Evolutionary conservation across 2,329 filamentous ascomycete genomes (phyloP), one percentile per base, ranked within the genome.

Genomic region (Rhinocladiella similis): DNA sequence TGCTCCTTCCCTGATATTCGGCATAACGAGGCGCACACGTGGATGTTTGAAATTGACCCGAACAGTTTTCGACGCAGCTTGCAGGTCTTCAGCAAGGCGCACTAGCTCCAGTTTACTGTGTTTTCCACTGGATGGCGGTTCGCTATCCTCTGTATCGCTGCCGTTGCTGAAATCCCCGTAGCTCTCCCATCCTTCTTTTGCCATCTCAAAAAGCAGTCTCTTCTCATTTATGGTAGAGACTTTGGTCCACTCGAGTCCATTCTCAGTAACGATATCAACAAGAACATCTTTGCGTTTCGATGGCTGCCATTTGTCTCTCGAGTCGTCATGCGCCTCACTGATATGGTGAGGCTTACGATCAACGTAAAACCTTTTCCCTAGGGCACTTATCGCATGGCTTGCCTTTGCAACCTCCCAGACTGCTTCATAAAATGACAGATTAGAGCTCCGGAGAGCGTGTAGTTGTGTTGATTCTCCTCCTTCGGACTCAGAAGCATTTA

Each of bases 171-270:
- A 80, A 53, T 73, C 75, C 6, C 51, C 57, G 41, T 65, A 63
- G 10, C 60, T 70, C 62, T 83, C 81, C 80, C 84, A 87, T 10
- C 86, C 85, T 56, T 85, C 79, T 68, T 88, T 87, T 3, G 87
- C 86, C 61, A 89, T 78, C 63, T 89, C 86, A 66, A 86, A 86
- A 16, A 88, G 70, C 27, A 90, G 72, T 50, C 85, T 77, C 56
- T 79, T 83, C 61, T 87, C 81, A 1, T 83, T 86, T 20, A 87
- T 74, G 3, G 84, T 86, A 4, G 83, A 87, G 1, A 89, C 81
- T 68, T 88, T 88, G 52, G 86, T 79, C 87, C 86, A 90, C 64
- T 84, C 79, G 55, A 78, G 71, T 10, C 86, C 86, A 67, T 83
- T 79, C 54, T 83, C 75, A 1, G 83, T 79, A 22, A 89, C 81